Percentiles rank a stretch among this genome's conserved stretches.
Conservation (phyloP, 2,329 filamentous ascomycete species). For the Tolypocladium paradoxum region DNA sequence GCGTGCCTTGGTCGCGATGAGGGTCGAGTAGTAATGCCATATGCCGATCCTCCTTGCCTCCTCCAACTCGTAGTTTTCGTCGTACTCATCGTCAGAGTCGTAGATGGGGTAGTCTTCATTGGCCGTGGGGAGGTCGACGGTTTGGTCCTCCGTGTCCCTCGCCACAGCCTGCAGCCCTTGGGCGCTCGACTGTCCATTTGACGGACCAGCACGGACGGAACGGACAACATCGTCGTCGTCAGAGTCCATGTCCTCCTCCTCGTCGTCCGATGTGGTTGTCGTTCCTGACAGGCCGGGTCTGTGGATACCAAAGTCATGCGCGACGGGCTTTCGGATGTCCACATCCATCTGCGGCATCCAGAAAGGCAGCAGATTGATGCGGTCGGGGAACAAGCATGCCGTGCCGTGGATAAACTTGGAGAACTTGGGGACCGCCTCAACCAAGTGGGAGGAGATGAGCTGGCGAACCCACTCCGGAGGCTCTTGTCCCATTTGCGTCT, state of each 20-base stretch:
- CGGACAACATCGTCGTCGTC: conserved; percentile 45
- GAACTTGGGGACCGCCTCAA: conserved; percentile 98
- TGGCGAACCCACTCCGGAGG: conserved; percentile 95
- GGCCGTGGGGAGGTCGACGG: conserved; percentile 46
- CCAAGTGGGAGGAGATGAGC: conserved; percentile 82
- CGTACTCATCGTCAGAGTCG: conserved; percentile 72
- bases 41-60: conserved; percentile 69
- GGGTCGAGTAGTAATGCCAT: conserved; percentile 58
- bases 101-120: conserved; percentile 77
- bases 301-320: conserved; percentile 83
- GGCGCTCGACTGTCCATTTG: conserved; percentile 25
- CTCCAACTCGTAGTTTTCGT: conserved; percentile 64
- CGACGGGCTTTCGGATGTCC: conserved; percentile 88
- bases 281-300: conserved; percentile 64
- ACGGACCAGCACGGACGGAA: conserved; percentile 3
- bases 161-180: conserved; percentile 33
- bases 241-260: conserved; percentile 60
- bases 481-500: conserved; percentile 90
- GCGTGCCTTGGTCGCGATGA: conserved; percentile 37
- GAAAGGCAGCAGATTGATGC: conserved; percentile 84
- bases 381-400: conserved; percentile 73
- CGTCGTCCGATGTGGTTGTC: conserved; percentile 66
- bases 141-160: conserved; percentile 72
- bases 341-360: conserved; percentile 99
- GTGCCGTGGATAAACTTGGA: conserved; percentile 98